Conservation (phyloP, 805 yeast species). For the Candida maltosa region DNA sequence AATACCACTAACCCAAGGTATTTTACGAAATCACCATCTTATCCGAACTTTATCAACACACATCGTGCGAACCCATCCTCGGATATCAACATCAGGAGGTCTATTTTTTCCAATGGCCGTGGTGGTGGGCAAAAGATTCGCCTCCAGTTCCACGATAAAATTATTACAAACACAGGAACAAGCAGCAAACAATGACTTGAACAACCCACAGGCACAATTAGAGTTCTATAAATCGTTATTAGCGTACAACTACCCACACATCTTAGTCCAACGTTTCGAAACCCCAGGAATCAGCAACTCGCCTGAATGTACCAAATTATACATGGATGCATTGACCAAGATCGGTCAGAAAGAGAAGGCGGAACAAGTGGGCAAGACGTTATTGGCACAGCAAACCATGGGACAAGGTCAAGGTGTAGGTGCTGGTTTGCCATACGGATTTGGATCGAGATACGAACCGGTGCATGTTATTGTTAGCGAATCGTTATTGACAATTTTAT, state of each 20-base stretch:
- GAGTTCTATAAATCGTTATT: constrained; percentile 75
- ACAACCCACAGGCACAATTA: constrained; percentile 73
- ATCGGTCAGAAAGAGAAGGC: constrained; percentile 80
- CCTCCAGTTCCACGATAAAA: constrained; percentile 16
- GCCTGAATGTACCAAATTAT: constrained; percentile 73
- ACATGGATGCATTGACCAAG: constrained; percentile 75
- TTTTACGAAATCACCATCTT: no score
- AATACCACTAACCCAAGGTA: no score
- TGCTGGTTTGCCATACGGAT: constrained; percentile 26
- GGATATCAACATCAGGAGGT: no score
- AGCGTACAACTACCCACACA: constrained; percentile 86
- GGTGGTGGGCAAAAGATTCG: constrained; percentile 4
- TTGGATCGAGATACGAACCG: constrained; percentile 76
- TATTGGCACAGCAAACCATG: constrained; percentile 15
- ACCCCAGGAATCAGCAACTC: constrained; percentile 88
- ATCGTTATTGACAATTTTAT: constrained; percentile 68
- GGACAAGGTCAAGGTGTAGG: constrained; percentile 4
- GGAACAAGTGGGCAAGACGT: constrained; percentile 53
- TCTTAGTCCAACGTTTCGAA: constrained; percentile 91
- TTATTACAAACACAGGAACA: constrained; percentile 59
- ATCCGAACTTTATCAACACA: no score
- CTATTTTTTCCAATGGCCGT: no score
- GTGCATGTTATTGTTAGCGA: constrained; percentile 92
- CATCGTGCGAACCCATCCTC: no score
- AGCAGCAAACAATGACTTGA: constrained; percentile 74